phyloP scores from a whole-genome alignment of 1,284 basidiomycete genomes.

The Chondrostereum purpureum region DNA sequence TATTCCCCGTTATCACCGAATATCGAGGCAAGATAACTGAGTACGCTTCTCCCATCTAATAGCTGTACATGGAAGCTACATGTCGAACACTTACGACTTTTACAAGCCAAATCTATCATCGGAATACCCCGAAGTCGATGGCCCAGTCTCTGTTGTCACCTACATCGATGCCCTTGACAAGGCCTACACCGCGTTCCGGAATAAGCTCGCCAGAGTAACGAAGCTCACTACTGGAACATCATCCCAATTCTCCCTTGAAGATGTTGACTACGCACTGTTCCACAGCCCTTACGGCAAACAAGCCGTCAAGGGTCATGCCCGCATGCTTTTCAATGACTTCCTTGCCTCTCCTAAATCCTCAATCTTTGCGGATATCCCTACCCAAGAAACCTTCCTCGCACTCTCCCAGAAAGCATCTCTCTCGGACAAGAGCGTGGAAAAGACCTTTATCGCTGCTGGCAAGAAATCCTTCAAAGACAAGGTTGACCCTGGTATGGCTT shows the following conservation, averaged over 20 bases:
- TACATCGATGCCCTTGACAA: conserved; percentile 94
- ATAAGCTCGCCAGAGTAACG: conserved; percentile 68
- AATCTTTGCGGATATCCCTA: conserved; percentile 69
- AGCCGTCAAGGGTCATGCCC: conserved; percentile 95
- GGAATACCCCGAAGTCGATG: conserved; percentile 96
- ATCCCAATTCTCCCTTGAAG: conserved; percentile 61
- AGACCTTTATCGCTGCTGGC: conserved; percentile 77
- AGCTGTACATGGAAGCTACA: conserved; percentile 96
- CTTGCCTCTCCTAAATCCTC: conserved; percentile 69
- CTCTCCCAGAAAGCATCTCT: conserved; percentile 70
- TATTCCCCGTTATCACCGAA: conserved; percentile 3
- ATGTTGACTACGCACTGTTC: conserved; percentile 88
- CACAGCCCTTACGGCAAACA: conserved; percentile 98
- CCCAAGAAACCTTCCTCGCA: conserved; percentile 63
- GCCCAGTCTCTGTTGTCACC: conserved; percentile 91
- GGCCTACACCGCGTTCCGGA: conserved; percentile 82
- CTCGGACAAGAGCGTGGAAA: conserved; percentile 93
- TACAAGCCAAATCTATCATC: conserved; percentile 93
- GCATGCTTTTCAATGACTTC: conserved; percentile 91
- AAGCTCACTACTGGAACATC: conserved; percentile 37
- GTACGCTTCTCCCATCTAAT: conserved; percentile 12
- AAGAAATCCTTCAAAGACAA: conserved; percentile 55
- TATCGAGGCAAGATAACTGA: conserved; percentile 10
- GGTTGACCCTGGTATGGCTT: conserved; percentile 61
- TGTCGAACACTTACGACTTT: conserved; percentile 97